These are phyloP conservation scores for Fusarium heterosporum DNA, from an alignment of 2,329 filamentous ascomycete species.

Conservation along the genomic window DNA sequence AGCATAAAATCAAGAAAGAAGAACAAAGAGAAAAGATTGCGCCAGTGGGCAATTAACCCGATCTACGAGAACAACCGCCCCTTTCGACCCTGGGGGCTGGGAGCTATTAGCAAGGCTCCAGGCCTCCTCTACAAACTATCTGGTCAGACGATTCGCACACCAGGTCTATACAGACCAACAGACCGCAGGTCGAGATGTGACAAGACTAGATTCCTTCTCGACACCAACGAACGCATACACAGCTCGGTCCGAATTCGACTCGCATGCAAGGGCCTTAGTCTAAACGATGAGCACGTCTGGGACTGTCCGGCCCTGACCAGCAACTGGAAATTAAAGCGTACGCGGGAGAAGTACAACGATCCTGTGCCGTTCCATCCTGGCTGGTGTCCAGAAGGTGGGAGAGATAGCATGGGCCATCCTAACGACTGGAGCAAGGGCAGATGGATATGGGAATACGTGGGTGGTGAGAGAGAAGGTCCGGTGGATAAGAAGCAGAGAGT, in stretches of 20 bases:
- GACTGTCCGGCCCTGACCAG: conserved; percentile 57
- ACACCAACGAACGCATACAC: conserved; percentile 68
- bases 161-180: conserved; percentile 61
- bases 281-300: conserved; percentile 63
- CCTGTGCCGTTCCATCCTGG: conserved; percentile 51
- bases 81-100: conserved; percentile 62
- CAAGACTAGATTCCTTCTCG: conserved; percentile 56
- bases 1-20: conserved; percentile 31
- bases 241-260: conserved; percentile 66
- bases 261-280: conserved; percentile 61
- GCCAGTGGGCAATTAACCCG: conserved; percentile 60
- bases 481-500: conserved; percentile 53
- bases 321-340: conserved; percentile 58
- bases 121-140: conserved; percentile 59
- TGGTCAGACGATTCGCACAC: conserved; percentile 58
- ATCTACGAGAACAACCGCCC: conserved; percentile 62
- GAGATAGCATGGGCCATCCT: conserved; percentile 40
- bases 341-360: conserved; percentile 49
- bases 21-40: conserved; percentile 21
- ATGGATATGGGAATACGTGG: conserved; percentile 68
- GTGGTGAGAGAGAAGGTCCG: conserved; percentile 57
- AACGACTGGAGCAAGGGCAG: conserved; percentile 50
- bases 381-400: conserved; percentile 48
- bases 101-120: conserved; percentile 55
- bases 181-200: conserved; percentile 55